A percentile compares a stretch with the other conserved stretches of the same genome.
Conservation (phyloP, 768 basidiomycete genomes). For the Kwoniella sp. region DNA sequence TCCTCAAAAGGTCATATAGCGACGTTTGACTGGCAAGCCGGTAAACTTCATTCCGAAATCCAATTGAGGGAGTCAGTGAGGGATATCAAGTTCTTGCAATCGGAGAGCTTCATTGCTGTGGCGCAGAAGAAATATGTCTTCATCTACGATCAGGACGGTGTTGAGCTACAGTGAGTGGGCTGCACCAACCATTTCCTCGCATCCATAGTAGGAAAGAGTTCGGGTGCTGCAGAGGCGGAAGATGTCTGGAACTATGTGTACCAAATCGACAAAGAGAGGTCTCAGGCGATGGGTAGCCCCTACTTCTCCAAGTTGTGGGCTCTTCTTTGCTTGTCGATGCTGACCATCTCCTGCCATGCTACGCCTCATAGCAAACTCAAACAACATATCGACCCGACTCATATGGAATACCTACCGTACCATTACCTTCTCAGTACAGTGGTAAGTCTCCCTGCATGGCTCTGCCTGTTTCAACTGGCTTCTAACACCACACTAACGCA, state of each 20-base stretch:
- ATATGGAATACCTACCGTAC: slow-evolving; percentile 89
- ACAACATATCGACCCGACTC: slow-evolving; percentile 73
- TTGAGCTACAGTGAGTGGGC: slow-evolving; percentile 75
- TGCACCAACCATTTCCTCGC: too few species aligned
- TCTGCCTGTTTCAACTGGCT: not conserved
- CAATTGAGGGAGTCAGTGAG: slow-evolving; percentile 82
- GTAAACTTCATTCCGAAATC: slow-evolving; percentile 79
- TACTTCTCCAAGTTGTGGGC: too few species aligned
- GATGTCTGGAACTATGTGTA: too few species aligned
- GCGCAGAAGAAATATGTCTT: slow-evolving; percentile 95
- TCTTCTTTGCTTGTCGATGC: too few species aligned
- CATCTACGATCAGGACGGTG: slow-evolving; percentile 91
- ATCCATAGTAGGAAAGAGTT: too few species aligned
- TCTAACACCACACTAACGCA: too few species aligned
- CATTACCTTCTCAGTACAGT: slow-evolving; percentile 89
- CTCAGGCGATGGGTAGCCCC: too few species aligned
- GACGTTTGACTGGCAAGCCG: slow-evolving; percentile 90
- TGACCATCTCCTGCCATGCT: too few species aligned
- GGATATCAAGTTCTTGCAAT: slow-evolving; percentile 94
- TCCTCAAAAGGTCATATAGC: slow-evolving; percentile 83
- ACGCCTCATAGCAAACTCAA: slow-evolving; percentile 54
- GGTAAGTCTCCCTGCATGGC: slow-evolving; percentile 60
- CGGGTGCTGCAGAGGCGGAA: too few species aligned
- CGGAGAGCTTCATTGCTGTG: slow-evolving; percentile 89
- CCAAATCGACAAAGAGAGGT: too few species aligned